Conservation (phyloP, 306 rosid species). For the Quercus dentata region DNA sequence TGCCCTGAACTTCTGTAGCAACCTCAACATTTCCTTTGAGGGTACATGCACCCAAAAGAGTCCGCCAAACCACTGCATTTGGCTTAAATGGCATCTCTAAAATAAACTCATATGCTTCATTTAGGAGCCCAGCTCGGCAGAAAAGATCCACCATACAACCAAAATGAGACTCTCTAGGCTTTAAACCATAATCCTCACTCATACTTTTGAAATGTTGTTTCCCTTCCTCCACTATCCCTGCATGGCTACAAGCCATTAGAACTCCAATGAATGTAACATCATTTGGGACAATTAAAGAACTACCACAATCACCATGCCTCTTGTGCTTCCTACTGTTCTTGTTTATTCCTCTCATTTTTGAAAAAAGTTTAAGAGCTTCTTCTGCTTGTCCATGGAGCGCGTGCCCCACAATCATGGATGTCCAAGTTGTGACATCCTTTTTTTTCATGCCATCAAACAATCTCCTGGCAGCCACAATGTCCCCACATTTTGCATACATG, state of each 20-base stretch:
- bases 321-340: not conserved
- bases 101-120: constrained; percentile 50
- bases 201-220: constrained; percentile 49
- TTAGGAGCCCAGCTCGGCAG: constrained; percentile 47
- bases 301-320: constrained; percentile 6
- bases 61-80: constrained; percentile 54
- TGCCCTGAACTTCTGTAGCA: constrained; percentile 33
- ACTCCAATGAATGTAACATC: constrained; percentile 65
- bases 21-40: constrained; percentile 46
- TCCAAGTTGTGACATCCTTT: constrained; percentile 65
- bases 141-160: constrained; percentile 74
- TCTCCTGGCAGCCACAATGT: constrained; percentile 36
- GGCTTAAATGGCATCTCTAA: constrained; percentile 31
- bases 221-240: constrained; percentile 64
- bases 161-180: constrained; percentile 51
- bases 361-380: constrained; percentile 30
- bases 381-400: constrained; percentile 57
- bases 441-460: constrained; percentile 42
- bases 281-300: constrained; percentile 24
- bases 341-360: constrained; percentile 20
- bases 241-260: constrained; percentile 73
- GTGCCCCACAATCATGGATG: constrained; percentile 66
- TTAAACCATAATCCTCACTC: constrained; percentile 40
- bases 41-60: constrained; percentile 52
- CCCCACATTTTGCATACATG: constrained; percentile 54